Evolutionary conservation across 2,329 filamentous ascomycete genomes (phyloP).

Genomic region (Calonectria pauciramosa): DNA sequence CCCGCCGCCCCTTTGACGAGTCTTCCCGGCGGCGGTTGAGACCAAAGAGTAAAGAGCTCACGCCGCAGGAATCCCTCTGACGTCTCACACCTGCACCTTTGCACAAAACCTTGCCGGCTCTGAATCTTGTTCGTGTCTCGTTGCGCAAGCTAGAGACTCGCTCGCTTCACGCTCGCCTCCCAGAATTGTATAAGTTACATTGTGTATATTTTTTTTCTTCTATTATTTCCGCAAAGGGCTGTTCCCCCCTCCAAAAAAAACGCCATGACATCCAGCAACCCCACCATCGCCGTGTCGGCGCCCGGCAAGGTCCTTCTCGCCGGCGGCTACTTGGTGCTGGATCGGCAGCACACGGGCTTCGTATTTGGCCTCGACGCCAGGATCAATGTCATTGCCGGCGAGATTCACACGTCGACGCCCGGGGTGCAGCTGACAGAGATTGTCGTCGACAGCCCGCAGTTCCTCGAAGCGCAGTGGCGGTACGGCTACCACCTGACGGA

Average conservation of each 20-base stretch:
- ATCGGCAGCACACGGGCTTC: conserved; percentile 85
- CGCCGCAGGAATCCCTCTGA: neutral
- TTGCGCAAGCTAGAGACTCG: too few species aligned
- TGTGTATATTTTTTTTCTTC: neutral
- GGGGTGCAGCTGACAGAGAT: conserved; percentile 80
- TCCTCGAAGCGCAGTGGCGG: conserved; percentile 87
- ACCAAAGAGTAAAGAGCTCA: conserved; percentile 32
- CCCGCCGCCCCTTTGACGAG: conserved; percentile 39
- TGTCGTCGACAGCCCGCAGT: conserved; percentile 92
- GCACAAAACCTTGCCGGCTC: neutral
- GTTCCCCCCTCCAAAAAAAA: neutral
- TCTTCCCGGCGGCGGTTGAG: conserved; percentile 33
- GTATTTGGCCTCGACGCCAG: conserved; percentile 77
- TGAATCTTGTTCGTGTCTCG: neutral
- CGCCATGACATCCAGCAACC: conserved; percentile 45
- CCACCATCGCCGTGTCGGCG: conserved; percentile 79
- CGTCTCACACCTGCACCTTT: neutral
- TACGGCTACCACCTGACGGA: conserved; percentile 82
- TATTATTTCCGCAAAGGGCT: neutral
- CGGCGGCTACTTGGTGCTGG: conserved; percentile 94
- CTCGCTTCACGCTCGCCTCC: neutral
- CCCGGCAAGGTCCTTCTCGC: conserved; percentile 96
- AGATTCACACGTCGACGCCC: conserved; percentile 67
- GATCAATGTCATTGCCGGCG: conserved; percentile 74
- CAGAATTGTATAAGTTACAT: neutral